phyloP scores from a whole-genome alignment of 2,329 filamentous ascomycete genomes.

The Sordariomycetes sp. region DNA sequence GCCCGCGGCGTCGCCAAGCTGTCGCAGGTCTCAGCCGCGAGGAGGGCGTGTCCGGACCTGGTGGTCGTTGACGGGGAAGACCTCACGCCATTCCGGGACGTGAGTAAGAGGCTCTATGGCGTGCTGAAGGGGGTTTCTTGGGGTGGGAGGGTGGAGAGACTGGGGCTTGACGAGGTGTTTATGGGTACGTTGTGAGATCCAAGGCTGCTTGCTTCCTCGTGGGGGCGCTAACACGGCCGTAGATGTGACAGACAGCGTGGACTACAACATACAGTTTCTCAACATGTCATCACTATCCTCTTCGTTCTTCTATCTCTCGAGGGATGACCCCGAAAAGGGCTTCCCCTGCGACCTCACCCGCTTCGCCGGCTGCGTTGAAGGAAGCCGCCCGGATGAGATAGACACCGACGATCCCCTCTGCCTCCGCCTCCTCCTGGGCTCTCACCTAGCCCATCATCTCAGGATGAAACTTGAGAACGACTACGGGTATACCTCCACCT shows the following conservation, averaged over 20 bases:
- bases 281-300: conserved; percentile 49
- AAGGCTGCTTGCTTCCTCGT: background rate
- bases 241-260: conserved; percentile 76
- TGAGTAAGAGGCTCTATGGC: conserved; percentile 65
- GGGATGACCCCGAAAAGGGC: conserved; percentile 61
- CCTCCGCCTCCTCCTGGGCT: conserved; percentile 59
- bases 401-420: conserved; percentile 24
- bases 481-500: conserved; percentile 76
- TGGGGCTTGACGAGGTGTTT: conserved; percentile 82
- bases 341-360: conserved; percentile 64
- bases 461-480: conserved; percentile 59
- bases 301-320: conserved; percentile 72
- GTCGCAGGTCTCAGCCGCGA: conserved; percentile 73
- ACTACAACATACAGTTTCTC: conserved; percentile 64
- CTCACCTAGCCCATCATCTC: conserved; percentile 67
- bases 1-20: conserved; percentile 64
- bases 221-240: conserved; percentile 21
- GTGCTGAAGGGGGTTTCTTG: conserved; percentile 65
- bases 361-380: conserved; percentile 48
- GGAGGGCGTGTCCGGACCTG: conserved; percentile 66
- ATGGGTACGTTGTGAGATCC: conserved; percentile 21
- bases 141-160: conserved; percentile 63
- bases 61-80: conserved; percentile 82
- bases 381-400: conserved; percentile 9
- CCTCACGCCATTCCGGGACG: conserved; percentile 71